A percentile compares a stretch with the other conserved stretches of the same genome.
Conservation (phyloP, 768 basidiomycete genomes). For the Tylopilus felleus region DNA sequence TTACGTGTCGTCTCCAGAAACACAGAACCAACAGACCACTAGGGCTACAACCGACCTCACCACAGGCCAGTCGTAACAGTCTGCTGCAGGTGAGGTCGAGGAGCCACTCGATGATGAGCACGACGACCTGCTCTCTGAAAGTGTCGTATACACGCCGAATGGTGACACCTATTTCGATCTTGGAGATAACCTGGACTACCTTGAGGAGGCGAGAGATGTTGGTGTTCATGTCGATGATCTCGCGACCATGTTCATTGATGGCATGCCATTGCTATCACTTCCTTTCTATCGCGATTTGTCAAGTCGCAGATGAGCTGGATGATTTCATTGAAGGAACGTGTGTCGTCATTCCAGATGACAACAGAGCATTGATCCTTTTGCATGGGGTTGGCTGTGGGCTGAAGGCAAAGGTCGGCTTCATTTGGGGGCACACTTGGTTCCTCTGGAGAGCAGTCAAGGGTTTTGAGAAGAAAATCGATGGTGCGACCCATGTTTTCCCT, state of each 20-base stretch:
- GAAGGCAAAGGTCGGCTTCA: conserved; percentile 67
- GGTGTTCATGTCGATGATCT: conserved; percentile 72
- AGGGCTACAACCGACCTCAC: no score
- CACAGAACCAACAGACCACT: no score
- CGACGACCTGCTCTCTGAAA: conserved; percentile 81
- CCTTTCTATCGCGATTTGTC: conserved; percentile 48
- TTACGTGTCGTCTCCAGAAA: no score
- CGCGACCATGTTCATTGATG: conserved; percentile 81
- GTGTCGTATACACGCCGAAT: conserved; percentile 84
- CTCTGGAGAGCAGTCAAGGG: no score
- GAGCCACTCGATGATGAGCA: no score
- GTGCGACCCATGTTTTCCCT: no score
- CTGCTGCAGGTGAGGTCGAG: conserved; percentile 73
- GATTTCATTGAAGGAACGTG: conserved; percentile 89
- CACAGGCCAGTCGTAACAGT: no score
- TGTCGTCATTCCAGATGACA: conserved; percentile 95
- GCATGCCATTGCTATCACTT: conserved; percentile 54
- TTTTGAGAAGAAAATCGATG: no score
- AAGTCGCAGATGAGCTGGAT: conserved; percentile 64
- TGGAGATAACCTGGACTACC: conserved; percentile 71
- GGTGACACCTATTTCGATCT: conserved; percentile 90
- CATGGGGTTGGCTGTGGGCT: conserved; percentile 76
- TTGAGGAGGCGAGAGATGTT: conserved; percentile 57
- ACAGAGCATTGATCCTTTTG: conserved; percentile 77
- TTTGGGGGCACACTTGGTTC: conserved; percentile 61